A percentile compares a stretch with the other conserved stretches of the same genome.
phyloP scores from a whole-genome alignment of 2,329 filamentous ascomycete genomes.

The Lachnellula arida region DNA sequence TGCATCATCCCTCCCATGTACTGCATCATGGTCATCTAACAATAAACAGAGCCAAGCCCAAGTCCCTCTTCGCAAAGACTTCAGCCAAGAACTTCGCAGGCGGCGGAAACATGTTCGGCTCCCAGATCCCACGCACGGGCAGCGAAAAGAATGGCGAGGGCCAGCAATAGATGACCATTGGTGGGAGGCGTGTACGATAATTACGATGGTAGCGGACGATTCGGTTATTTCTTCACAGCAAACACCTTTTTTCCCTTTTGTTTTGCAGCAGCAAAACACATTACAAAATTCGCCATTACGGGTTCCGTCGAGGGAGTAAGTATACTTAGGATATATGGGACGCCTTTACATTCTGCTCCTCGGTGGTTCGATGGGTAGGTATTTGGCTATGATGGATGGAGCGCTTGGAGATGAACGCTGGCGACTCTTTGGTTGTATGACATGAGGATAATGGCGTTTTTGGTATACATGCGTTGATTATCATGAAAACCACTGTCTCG shows the following conservation, averaged over 20 bases:
- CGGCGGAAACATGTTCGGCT: constrained; percentile 24
- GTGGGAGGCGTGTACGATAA: constrained; percentile 2
- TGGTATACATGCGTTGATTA: not conserved
- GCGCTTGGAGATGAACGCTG: not conserved
- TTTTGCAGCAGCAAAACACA: not conserved
- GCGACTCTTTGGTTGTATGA: not conserved
- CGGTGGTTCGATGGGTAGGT: not conserved
- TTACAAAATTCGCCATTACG: not conserved
- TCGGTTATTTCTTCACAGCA: not conserved
- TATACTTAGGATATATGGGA: not conserved
- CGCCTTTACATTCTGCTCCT: not conserved
- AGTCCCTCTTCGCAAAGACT: constrained; percentile 62
- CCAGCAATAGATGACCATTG: not conserved
- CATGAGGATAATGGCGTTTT: not conserved
- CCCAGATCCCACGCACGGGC: constrained; percentile 12
- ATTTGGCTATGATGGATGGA: not conserved
- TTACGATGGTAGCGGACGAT: not conserved
- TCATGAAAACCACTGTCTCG: not conserved
- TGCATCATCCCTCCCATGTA: constrained; percentile 17
- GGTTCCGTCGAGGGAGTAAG: not conserved
- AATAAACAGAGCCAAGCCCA: constrained; percentile 53
- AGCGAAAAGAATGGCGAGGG: constrained; percentile 16
- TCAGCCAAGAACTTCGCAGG: constrained; percentile 55
- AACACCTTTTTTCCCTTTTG: not conserved
- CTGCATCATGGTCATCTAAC: not conserved